Conservation (phyloP, 148 eudicot genomes). For the Persicaria tinctoria region DNA sequence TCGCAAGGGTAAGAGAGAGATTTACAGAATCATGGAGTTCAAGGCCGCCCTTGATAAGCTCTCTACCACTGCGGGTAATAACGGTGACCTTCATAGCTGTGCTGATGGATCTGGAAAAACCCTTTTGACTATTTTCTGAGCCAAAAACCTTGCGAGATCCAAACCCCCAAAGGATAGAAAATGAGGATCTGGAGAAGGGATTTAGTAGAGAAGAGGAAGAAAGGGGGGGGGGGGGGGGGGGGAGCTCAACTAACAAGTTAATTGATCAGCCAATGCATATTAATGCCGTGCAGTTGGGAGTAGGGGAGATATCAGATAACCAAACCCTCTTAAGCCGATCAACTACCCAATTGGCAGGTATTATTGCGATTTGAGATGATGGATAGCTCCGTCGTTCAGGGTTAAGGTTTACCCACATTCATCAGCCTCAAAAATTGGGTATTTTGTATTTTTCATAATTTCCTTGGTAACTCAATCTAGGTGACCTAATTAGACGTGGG, state of each 20-base stretch:
- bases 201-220: slow-evolving; percentile 4
- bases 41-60: slow-evolving; percentile 69
- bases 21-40: slow-evolving; percentile 75
- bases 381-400: neutral
- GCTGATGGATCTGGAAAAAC: slow-evolving; percentile 14
- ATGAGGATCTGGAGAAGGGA: slow-evolving; percentile 14
- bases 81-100: slow-evolving; percentile 66
- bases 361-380: slow-evolving; percentile 3
- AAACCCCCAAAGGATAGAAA: neutral
- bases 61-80: slow-evolving; percentile 72
- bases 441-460: neutral
- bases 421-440: neutral
- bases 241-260: neutral
- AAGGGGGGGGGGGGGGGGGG: neutral
- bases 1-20: slow-evolving; percentile 16
- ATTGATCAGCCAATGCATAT: slow-evolving; percentile 5
- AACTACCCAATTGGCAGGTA: slow-evolving; percentile 16
- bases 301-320: slow-evolving; percentile 21
- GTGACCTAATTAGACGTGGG: slow-evolving; percentile 5
- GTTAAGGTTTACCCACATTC: neutral
- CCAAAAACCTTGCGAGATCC: slow-evolving; percentile 15
- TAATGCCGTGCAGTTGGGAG: slow-evolving; percentile 33
- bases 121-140: slow-evolving; percentile 13
- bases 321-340: slow-evolving; percentile 19
- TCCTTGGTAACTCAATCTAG: neutral